These are phyloP conservation scores for Podospora pseudoanserina DNA, from an alignment of 495 filamentous ascomycete genomes.

Conservation along the genomic window DNA sequence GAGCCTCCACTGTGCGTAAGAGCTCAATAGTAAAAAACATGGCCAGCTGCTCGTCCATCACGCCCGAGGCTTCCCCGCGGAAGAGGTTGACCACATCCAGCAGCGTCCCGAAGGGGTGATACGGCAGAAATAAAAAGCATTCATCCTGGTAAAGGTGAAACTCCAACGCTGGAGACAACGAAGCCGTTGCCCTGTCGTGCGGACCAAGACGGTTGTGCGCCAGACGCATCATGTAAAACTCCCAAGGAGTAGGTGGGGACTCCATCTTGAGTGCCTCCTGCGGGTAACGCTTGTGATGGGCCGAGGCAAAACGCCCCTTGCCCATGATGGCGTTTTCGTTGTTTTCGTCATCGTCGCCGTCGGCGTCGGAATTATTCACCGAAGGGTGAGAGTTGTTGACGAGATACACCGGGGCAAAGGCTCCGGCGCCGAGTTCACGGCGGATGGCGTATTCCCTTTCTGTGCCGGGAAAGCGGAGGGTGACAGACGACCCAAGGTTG, in stretches of 20 bases:
- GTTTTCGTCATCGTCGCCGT: constrained; percentile 49
- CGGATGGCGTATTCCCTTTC: constrained; percentile 68
- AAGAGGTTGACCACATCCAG: constrained; percentile 89
- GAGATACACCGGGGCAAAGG: constrained; percentile 92
- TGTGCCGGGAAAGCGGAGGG: constrained; percentile 63
- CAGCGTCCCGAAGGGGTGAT: constrained; percentile 83
- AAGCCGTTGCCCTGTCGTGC: constrained; percentile 63
- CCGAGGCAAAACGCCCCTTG: constrained; percentile 46
- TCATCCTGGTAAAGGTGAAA: constrained; percentile 86
- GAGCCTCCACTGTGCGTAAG: constrained; percentile 79
- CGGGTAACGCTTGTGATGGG: constrained; percentile 43
- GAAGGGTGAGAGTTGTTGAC: constrained; percentile 62
- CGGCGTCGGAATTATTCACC: constrained; percentile 38
- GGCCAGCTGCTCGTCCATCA: constrained; percentile 79
- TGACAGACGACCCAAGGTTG: constrained; percentile 50
- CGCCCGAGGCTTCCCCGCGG: constrained; percentile 62
- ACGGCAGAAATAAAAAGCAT: constrained; percentile 79
- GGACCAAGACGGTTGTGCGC: constrained; percentile 68
- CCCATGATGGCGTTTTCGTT: constrained; percentile 44
- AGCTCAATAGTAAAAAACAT: constrained; percentile 97
- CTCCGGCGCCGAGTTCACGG: constrained; percentile 86
- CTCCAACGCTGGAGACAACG: constrained; percentile 76
- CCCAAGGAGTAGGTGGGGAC: constrained; percentile 78
- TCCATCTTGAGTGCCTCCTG: constrained; percentile 94
- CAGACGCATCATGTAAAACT: constrained; percentile 91